phyloP scores from a whole-genome alignment of 164 flowering plant genomes.

The Umbilicus rupestris region DNA sequence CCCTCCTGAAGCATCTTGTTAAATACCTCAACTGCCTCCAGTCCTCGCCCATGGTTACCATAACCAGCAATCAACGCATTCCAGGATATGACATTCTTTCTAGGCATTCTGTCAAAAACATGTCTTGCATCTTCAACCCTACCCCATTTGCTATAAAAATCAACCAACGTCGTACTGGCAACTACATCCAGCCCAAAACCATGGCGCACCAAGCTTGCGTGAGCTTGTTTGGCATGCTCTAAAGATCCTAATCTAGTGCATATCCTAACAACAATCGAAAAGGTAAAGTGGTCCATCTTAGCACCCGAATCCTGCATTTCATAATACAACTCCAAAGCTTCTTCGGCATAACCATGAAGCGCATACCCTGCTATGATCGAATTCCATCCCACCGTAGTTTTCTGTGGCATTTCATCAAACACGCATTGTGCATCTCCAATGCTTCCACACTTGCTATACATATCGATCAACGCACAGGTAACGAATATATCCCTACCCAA shows the following conservation, averaged over 20 bases:
- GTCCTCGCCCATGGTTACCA: conserved; percentile 47
- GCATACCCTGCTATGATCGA: conserved; percentile 58
- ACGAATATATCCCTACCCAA: conserved; percentile 30
- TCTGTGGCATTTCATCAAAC: conserved; percentile 53
- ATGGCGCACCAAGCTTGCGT: conserved; percentile 44
- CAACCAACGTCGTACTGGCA: conserved; percentile 54
- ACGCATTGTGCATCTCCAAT: conserved; percentile 44
- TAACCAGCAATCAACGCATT: conserved; percentile 61
- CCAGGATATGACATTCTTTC: conserved; percentile 48
- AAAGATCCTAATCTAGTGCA: conserved; percentile 45
- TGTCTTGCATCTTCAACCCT: conserved; percentile 42
- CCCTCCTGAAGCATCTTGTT: conserved; percentile 29
- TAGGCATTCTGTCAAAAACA: conserved; percentile 46
- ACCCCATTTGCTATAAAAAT: conserved; percentile 66
- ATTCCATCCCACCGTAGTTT: conserved; percentile 64
- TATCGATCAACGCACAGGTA: conserved; percentile 46
- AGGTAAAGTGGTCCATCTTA: conserved; percentile 52
- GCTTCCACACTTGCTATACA: conserved; percentile 60
- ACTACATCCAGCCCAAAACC: conserved; percentile 57
- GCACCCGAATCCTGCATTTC: conserved; percentile 56
- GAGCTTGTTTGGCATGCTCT: conserved; percentile 60
- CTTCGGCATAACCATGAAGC: conserved; percentile 54
- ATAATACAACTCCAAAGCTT: conserved; percentile 39
- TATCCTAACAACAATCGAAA: conserved; percentile 42
- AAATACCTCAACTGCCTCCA: conserved; percentile 42